phyloP scores from a whole-genome alignment of 176 grass and related monocot species.

The Oropetium thomaeum region DNA sequence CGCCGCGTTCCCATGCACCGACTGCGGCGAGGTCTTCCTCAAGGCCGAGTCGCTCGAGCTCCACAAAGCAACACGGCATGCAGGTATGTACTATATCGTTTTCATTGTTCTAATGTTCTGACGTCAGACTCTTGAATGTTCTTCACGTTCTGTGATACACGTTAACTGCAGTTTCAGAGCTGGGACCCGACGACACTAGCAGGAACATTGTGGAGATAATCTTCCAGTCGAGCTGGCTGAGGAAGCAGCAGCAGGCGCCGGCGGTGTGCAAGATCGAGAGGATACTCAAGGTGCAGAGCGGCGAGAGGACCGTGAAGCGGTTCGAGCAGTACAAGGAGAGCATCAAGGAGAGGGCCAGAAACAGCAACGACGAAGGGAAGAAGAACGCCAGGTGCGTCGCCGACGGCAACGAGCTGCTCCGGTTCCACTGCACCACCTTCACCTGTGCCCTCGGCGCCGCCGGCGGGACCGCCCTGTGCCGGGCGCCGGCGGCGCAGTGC shows the following conservation, averaged over 20 bases:
- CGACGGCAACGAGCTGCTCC: conserved; percentile 87
- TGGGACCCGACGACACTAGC: conserved; percentile 64
- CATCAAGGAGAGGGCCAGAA: conserved; percentile 57
- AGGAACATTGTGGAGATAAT: conserved; percentile 97
- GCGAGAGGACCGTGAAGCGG: conserved; percentile 48
- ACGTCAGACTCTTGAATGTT: background rate
- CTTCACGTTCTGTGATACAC: background rate
- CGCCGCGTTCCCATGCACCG: conserved; percentile 47
- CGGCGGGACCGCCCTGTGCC: conserved; percentile 49
- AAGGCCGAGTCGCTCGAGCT: conserved; percentile 69
- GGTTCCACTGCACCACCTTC: conserved; percentile 73
- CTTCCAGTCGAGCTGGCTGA: conserved; percentile 88
- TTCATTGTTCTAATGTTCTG: background rate
- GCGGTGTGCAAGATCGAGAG: conserved; percentile 71
- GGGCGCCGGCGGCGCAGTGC: conserved; percentile 36
- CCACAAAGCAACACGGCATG: conserved; percentile 59
- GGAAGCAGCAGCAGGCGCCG: conserved; percentile 45
- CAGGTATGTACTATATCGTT: conserved; percentile 41
- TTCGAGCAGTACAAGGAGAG: conserved; percentile 83
- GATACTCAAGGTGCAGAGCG: conserved; percentile 68
- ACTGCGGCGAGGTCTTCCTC: conserved; percentile 67
- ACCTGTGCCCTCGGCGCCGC: conserved; percentile 49
- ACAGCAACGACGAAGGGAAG: conserved; percentile 26
- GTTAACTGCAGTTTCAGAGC: conserved; percentile 61
- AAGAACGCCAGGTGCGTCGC: conserved; percentile 77